These are phyloP conservation scores for Plasmodium sp. DNA, from an alignment of 169 alveolate species.

Conservation along the genomic window DNA sequence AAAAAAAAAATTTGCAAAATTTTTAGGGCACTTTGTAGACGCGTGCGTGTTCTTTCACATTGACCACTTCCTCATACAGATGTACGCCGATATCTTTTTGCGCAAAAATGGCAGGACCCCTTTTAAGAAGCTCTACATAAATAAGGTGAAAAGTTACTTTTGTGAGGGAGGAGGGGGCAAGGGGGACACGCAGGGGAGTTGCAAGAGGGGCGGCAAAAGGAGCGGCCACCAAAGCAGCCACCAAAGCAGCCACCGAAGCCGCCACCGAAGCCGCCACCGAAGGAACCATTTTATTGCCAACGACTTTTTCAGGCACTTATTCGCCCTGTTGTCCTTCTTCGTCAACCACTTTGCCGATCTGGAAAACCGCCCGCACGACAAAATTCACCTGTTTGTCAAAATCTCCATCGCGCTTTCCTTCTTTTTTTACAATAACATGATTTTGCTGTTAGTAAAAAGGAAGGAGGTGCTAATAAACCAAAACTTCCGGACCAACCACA, in stretches of 20 bases:
- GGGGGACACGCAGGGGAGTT: neutral
- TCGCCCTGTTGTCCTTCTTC: constrained; percentile 55
- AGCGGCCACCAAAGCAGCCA: neutral
- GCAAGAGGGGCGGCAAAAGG: neutral
- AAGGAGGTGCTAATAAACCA: constrained; percentile 27
- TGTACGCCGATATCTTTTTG: constrained; percentile 27
- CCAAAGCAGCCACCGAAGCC: neutral
- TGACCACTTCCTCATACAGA: constrained; percentile 43
- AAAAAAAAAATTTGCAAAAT: constrained; percentile 34
- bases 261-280: neutral
- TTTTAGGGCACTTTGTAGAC: constrained; percentile 29
- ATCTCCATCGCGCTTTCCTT: constrained; percentile 29
- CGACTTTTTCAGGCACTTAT: constrained; percentile 64
- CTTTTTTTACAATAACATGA: constrained; percentile 63
- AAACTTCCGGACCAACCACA: neutral
- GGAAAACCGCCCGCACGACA: neutral
- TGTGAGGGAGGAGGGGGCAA: constrained; percentile 2
- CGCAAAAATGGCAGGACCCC: constrained; percentile 5
- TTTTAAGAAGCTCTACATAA: constrained; percentile 24
- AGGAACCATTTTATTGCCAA: constrained; percentile 10
- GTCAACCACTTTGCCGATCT: constrained; percentile 35
- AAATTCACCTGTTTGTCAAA: constrained; percentile 39
- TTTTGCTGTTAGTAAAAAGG: constrained; percentile 23
- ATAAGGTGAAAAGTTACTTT: constrained; percentile 43
- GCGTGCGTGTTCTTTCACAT: constrained; percentile 67